Base-by-base conservation (phyloP, 192 early-diverging fungal genomes). In the Pilaira anomala region DNA sequence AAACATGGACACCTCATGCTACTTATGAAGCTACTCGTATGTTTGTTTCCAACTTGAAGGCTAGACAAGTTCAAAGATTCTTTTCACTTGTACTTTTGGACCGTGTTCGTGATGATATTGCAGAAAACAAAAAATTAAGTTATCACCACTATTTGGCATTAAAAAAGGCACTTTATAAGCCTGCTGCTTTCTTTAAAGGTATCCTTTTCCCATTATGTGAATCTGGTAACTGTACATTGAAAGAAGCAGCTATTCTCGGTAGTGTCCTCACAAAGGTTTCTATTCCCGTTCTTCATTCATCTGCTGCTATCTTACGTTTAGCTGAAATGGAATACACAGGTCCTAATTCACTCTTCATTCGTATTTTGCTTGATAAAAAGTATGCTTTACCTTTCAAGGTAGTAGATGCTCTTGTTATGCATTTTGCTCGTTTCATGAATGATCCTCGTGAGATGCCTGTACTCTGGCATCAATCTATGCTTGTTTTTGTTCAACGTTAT, bases 271-370 rank as follows among this genome's bases (percentile, higher is more conserved):
- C 90, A 67, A 95, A 93, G 78, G 90, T 97, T 26, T 94, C 91
- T 58, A 91, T 98, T 71, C 97, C 97, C 41, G 85, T 94, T 50
- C 84, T 96, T 65, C 96, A 98, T 70, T 98, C 97, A 42, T 90
- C 93, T 5, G 95, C 94, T 1, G 93, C 90, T 18, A 77, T 98
- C 63, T 79, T 95, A 68, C 89, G 94, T 67, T 75, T 98, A 63
- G 93, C 95, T 12, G 94, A 98, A 63, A 96, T 98, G 97, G 93
- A 96, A 36, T 98, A 98, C 80, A 90, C 92, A 39, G 96, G 93
- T 51, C 88, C 97, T 60, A 95, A 93, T 73, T 87, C 84, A 48
- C 76, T 97, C 66, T 98, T 98, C 72, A 94, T 98, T 60, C 93
- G 95, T 54, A 82, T 98, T 50, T 78, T 98, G 50, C 81, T 98